A percentile compares a stretch with the other conserved stretches of the same genome.
These are phyloP conservation scores for Nicotiana otophora DNA, from an alignment of 257 asterid species.

Conservation along the genomic window DNA sequence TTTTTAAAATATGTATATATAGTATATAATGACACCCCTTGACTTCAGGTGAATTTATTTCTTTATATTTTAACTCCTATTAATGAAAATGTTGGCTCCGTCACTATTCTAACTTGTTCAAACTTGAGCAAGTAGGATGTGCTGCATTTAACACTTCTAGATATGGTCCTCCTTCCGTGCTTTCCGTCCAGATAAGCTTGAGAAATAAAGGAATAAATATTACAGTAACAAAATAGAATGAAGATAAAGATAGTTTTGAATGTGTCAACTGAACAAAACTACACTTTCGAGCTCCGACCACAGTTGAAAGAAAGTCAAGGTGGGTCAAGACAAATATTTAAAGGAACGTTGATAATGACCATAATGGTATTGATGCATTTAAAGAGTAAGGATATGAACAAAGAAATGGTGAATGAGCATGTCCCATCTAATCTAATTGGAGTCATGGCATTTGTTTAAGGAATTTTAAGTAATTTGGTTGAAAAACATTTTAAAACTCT, in stretches of 20 bases:
- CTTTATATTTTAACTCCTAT: too few species aligned
- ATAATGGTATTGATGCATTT: background rate
- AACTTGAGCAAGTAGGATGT: background rate
- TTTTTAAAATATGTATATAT: too few species aligned
- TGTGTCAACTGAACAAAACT: background rate
- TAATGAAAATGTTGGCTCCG: too few species aligned
- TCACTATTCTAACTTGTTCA: too few species aligned
- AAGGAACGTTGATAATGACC: background rate
- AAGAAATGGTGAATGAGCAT: background rate
- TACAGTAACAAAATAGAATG: background rate
- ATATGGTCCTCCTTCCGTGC: background rate
- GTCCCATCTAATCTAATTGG: background rate
- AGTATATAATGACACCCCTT: too few species aligned
- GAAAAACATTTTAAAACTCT: too few species aligned
- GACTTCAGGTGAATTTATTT: too few species aligned
- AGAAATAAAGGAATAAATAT: background rate
- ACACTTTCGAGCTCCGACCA: constrained; percentile 9
- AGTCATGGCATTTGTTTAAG: too few species aligned
- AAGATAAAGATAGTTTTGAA: background rate
- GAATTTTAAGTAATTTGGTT: background rate
- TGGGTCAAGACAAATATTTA: background rate
- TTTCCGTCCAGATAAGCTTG: constrained; percentile 2
- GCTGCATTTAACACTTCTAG: background rate
- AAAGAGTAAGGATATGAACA: background rate
- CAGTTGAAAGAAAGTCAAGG: background rate